Conservation (phyloP, 192 early-diverging fungal genomes). For the Podila epicladia region DNA sequence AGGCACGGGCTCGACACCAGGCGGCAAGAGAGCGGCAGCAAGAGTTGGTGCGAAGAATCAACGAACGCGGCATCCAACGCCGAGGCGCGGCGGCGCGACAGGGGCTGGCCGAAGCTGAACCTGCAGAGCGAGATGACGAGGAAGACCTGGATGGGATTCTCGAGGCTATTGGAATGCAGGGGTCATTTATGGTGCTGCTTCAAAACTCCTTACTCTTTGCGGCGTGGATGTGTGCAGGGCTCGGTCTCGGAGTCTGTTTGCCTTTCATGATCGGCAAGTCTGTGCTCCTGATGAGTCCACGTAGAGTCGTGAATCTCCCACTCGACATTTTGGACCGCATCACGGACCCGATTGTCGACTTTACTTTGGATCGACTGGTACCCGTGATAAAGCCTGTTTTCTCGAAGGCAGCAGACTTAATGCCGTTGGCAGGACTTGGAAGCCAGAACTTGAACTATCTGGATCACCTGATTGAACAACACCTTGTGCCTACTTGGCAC, state of each 20-base stretch:
- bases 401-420: neutral
- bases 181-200: conserved; percentile 78
- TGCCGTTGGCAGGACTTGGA: neutral
- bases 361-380: conserved; percentile 21
- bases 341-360: conserved; percentile 36
- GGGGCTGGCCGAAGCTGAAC: neutral
- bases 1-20: neutral
- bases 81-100: conserved; percentile 1
- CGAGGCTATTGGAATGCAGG: conserved; percentile 92
- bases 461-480: too few relatives aligned
- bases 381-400: neutral
- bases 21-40: conserved; percentile 4
- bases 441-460: neutral
- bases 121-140: conserved; percentile 44
- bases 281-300: conserved; percentile 48
- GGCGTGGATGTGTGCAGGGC: conserved; percentile 78
- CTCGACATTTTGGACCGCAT: conserved; percentile 23
- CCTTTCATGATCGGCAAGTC: conserved; percentile 77
- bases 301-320: conserved; percentile 21
- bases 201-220: conserved; percentile 87
- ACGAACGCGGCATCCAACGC: conserved; percentile 16
- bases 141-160: conserved; percentile 76
- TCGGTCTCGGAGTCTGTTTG: conserved; percentile 81
- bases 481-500: too few relatives aligned
- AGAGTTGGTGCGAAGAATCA: conserved; percentile 29